Evolutionary conservation across 352 stramenopile species (phyloP).

Genomic region (Peronospora destructor): DNA sequence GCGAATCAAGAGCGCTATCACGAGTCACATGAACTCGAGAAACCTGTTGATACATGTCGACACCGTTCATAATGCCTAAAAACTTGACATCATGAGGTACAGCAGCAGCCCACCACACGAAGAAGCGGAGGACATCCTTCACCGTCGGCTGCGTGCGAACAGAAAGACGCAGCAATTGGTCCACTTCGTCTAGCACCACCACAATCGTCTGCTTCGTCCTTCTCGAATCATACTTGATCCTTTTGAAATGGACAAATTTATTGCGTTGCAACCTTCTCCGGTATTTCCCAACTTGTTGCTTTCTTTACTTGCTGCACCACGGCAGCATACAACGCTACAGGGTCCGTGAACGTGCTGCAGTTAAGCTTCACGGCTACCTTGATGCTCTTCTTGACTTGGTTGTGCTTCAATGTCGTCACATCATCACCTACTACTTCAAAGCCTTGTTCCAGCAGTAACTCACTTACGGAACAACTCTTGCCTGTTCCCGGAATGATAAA

Average conservation of each 20-base stretch:
- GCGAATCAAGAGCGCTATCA: slow-evolving; percentile 6
- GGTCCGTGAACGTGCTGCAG: slow-evolving; percentile 57
- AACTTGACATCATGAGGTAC: slow-evolving; percentile 37
- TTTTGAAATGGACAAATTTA: too few relatives aligned
- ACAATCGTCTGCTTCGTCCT: slow-evolving; percentile 14
- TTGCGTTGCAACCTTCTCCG: too few relatives aligned
- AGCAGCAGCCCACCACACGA: slow-evolving; percentile 46
- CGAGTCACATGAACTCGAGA: slow-evolving; percentile 23
- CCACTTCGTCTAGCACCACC: slow-evolving; percentile 62
- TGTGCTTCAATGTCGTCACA: slow-evolving; percentile 3
- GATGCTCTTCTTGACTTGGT: slow-evolving; percentile 3
- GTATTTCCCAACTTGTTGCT: slow-evolving; percentile 20
- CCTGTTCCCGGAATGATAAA: slow-evolving; percentile 69
- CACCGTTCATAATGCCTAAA: slow-evolving; percentile 64
- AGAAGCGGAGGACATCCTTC: slow-evolving; percentile 50
- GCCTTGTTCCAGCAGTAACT: slow-evolving; percentile 28
- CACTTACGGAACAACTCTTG: slow-evolving; percentile 55
- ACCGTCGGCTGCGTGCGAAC: slow-evolving; percentile 32
- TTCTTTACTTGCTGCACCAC: slow-evolving; percentile 26
- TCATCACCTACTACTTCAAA: slow-evolving; percentile 15
- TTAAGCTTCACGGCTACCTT: slow-evolving; percentile 44
- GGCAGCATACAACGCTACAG: slow-evolving; percentile 35
- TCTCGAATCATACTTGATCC: too few relatives aligned
- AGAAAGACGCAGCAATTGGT: slow-evolving; percentile 50
- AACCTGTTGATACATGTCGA: slow-evolving; percentile 67